These are phyloP conservation scores for Aspergillus jensenii DNA, from an alignment of 2,329 filamentous ascomycete genomes.

Conservation along the genomic window DNA sequence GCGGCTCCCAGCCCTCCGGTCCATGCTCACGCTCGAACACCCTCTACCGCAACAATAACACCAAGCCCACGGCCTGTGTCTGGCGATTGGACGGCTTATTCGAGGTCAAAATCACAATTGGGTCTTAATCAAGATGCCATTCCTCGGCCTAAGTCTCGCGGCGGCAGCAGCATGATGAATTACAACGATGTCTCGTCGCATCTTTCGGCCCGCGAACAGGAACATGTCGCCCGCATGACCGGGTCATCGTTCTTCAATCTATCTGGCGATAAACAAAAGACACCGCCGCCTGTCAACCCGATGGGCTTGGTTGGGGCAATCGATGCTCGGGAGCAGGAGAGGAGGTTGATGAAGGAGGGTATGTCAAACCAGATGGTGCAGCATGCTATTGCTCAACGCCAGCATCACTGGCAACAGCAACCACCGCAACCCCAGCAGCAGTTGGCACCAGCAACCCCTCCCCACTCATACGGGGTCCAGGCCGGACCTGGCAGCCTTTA, in stretches of 20 bases:
- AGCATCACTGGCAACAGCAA: slow-evolving; percentile 54
- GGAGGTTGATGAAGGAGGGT: slow-evolving; percentile 67
- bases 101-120: slow-evolving; percentile 36
- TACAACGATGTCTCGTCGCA: slow-evolving; percentile 55
- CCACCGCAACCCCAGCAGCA: slow-evolving; percentile 27
- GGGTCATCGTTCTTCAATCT: slow-evolving; percentile 73
- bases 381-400: slow-evolving; percentile 68
- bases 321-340: slow-evolving; percentile 76
- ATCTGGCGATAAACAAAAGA: slow-evolving; percentile 53
- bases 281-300: slow-evolving; percentile 50
- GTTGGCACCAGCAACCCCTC: slow-evolving; percentile 27
- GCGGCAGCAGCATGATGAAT: slow-evolving; percentile 53
- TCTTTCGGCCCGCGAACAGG: slow-evolving; percentile 83
- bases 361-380: slow-evolving; percentile 70
- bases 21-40: slow-evolving; percentile 62
- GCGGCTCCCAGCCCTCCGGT: slow-evolving; percentile 59
- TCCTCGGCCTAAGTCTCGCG: slow-evolving; percentile 53
- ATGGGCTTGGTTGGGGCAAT: slow-evolving; percentile 75
- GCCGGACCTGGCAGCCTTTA: slow-evolving; percentile 27
- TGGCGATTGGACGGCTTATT: slow-evolving; percentile 39
- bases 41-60: slow-evolving; percentile 49
- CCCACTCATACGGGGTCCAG: slow-evolving; percentile 14
- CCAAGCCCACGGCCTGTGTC: slow-evolving; percentile 33
- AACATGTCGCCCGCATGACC: slow-evolving; percentile 80
- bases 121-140: slow-evolving; percentile 23